Conservation (phyloP, 768 basidiomycete genomes). For the Mycena latifolia region DNA sequence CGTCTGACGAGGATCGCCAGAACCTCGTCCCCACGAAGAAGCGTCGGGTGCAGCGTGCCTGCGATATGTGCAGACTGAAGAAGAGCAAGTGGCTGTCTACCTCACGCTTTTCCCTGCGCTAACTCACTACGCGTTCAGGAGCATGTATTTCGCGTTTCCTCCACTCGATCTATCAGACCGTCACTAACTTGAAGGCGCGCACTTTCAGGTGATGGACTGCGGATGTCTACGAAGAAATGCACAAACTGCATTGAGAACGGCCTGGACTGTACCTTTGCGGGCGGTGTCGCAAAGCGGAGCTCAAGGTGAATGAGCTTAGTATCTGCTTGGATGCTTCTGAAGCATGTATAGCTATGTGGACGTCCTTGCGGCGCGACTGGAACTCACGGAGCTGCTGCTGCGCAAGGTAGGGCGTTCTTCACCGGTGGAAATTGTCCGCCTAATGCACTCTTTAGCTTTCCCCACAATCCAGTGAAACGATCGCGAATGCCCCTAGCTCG, state of each 20-base stretch:
- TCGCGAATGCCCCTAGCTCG: background rate
- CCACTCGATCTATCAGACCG: background rate
- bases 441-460: background rate
- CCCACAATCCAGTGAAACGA: background rate
- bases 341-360: background rate
- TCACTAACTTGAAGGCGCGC: background rate
- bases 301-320: background rate
- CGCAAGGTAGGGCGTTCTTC: background rate
- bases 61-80: no score
- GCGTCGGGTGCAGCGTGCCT: no score
- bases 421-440: background rate
- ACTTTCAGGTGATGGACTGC: conserved; percentile 1
- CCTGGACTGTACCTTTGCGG: background rate
- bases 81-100: no score
- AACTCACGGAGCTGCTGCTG: background rate
- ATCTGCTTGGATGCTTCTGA: background rate
- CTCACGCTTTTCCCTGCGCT: no score
- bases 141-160: background rate
- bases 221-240: conserved; percentile 4
- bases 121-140: background rate
- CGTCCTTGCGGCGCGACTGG: background rate
- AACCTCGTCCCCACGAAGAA: no score
- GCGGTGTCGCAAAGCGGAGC: background rate
- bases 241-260: conserved; percentile 1
- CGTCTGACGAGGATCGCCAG: no score